A percentile compares a stretch with the other conserved stretches of the same genome.
Evolutionary conservation across 371 early-diverging fungal genomes (phyloP).

Genomic region (Apophysomyces elegans): DNA sequence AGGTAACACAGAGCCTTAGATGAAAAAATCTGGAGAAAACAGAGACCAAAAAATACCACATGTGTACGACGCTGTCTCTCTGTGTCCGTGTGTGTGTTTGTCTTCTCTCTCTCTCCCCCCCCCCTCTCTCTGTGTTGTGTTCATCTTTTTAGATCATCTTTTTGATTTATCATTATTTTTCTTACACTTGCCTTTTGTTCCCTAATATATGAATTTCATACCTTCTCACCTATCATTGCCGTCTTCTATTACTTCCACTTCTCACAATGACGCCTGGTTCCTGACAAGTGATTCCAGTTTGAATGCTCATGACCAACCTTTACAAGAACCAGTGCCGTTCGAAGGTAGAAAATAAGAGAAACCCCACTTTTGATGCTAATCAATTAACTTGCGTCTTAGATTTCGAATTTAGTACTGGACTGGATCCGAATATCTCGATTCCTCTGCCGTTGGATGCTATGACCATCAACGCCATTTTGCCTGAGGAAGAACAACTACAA

Average conservation of each 20-base stretch:
- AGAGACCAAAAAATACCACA: background rate
- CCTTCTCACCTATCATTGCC: conserved; percentile 5
- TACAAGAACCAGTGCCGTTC: conserved; percentile 40
- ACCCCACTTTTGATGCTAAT: no score
- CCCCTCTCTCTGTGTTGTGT: no score
- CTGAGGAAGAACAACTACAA: background rate
- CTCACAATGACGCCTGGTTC: conserved; percentile 11
- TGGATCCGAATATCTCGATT: conserved; percentile 22
- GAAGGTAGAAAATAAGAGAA: conserved; percentile 22
- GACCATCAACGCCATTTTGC: conserved; percentile 18
- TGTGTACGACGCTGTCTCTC: background rate
- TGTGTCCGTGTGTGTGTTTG: no score
- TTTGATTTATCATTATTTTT: background rate
- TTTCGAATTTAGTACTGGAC: conserved; percentile 34
- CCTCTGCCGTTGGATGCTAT: conserved; percentile 22
- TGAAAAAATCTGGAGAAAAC: conserved; percentile 7
- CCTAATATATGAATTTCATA: background rate
- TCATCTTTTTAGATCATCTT: background rate
- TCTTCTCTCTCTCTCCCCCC: no score
- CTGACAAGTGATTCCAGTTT: conserved; percentile 10
- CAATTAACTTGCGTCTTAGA: conserved; percentile 11
- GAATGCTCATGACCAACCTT: conserved; percentile 8
- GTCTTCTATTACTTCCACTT: background rate
- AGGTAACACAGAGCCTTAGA: conserved; percentile 5
- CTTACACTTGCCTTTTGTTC: background rate